A percentile compares a stretch with the other conserved stretches of the same genome.
Conservation (phyloP, 345 rosid species). For the Corymbia maculata region DNA sequence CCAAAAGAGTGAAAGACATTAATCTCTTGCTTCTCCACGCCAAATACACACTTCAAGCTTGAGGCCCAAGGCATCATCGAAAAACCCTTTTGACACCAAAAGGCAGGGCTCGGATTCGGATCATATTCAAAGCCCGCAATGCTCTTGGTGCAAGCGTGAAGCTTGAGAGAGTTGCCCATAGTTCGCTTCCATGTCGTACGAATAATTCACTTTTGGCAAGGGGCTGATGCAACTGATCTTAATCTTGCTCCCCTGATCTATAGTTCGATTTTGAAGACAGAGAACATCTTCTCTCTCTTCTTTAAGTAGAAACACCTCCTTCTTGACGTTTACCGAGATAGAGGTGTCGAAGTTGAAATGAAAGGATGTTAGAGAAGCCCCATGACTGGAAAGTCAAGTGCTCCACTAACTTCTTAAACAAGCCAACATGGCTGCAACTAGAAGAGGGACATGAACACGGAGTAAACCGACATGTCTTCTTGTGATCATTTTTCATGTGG, state of each 20-base stretch:
- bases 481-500: constrained; percentile 23
- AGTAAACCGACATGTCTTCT: constrained; percentile 17
- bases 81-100: constrained; percentile 3
- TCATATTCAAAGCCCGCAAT: background rate
- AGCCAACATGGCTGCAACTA: constrained; percentile 29
- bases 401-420: constrained; percentile 13
- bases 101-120: constrained; percentile 4
- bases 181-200: background rate
- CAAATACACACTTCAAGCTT: background rate
- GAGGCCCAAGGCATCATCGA: background rate
- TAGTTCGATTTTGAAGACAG: background rate
- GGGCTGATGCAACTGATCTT: constrained; percentile 11
- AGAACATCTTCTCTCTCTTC: constrained; percentile 1
- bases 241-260: background rate
- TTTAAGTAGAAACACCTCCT: background rate
- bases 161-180: constrained; percentile 5
- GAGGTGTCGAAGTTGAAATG: background rate
- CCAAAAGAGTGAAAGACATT: background rate
- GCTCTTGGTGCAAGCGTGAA: constrained; percentile 3
- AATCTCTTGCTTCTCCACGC: background rate
- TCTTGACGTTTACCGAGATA: background rate
- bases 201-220: background rate
- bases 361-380: background rate
- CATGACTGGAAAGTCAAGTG: constrained; percentile 32
- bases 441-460: constrained; percentile 49